A percentile compares a stretch with the other conserved stretches of the same genome.
phyloP scores from a whole-genome alignment of 345 rosid species.

The Rhizophora mangle region DNA sequence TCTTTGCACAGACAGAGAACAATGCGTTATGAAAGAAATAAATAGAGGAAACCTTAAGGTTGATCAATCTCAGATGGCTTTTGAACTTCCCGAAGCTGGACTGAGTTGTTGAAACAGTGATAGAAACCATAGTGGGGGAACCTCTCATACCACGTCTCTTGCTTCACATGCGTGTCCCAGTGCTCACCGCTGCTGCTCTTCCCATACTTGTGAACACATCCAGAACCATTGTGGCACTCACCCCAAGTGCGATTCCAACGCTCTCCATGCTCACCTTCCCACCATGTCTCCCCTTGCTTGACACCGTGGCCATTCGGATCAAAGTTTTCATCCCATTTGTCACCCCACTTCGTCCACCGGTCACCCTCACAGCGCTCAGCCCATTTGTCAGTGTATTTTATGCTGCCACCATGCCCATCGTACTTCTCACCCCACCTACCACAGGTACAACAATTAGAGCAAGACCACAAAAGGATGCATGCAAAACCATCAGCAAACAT shows the following conservation, averaged over 20 bases:
- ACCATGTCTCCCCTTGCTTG: conserved; percentile 96
- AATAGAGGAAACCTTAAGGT: not conserved
- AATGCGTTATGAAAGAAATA: no score
- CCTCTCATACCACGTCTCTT: conserved; percentile 93
- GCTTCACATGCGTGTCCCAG: conserved; percentile 75
- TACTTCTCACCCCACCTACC: conserved; percentile 93
- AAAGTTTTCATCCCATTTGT: conserved; percentile 96
- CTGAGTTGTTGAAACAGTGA: conserved; percentile 88
- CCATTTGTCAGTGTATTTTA: conserved; percentile 94
- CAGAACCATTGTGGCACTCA: conserved; percentile 78
- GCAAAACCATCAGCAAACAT: not conserved
- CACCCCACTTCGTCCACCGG: conserved; percentile 96
- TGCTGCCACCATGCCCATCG: conserved; percentile 84
- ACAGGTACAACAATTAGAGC: not conserved
- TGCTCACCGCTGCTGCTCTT: conserved; percentile 95
- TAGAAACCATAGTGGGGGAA: conserved; percentile 89
- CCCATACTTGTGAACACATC: conserved; percentile 96
- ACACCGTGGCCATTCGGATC: conserved; percentile 70
- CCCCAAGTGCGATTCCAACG: conserved; percentile 97
- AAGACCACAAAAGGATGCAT: conserved; percentile 3
- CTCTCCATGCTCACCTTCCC: conserved; percentile 84
- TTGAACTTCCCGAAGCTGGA: conserved; percentile 71
- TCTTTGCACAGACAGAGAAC: no score
- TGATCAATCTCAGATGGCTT: conserved; percentile 54
- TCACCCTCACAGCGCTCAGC: conserved; percentile 81